phyloP scores from a whole-genome alignment of 169 alveolate genomes.

The Babesia caballi region DNA sequence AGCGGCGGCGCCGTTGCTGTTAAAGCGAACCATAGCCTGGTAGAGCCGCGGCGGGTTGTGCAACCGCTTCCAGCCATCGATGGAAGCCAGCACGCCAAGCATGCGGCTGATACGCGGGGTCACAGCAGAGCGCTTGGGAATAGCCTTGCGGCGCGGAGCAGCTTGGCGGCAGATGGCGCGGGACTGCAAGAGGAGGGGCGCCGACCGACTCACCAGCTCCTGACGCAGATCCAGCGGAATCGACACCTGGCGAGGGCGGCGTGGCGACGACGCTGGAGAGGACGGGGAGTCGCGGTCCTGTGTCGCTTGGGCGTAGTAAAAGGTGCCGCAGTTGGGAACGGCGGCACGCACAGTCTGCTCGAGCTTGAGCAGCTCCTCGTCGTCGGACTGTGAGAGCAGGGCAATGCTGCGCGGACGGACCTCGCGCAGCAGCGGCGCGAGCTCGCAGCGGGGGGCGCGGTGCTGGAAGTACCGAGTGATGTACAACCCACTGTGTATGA shows the following conservation, averaged over 20 bases:
- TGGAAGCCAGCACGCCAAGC: slow-evolving; percentile 14
- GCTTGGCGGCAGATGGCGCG: not conserved
- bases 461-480: slow-evolving; percentile 23
- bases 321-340: not conserved
- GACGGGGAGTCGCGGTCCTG: not conserved
- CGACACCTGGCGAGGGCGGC: not conserved
- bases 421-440: slow-evolving; percentile 23
- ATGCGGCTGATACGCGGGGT: not conserved
- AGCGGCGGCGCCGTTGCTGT: not conserved
- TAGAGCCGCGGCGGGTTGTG: slow-evolving; percentile 24
- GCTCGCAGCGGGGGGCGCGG: not conserved
- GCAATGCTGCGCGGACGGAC: slow-evolving; percentile 19
- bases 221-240: slow-evolving; percentile 29
- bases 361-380: not conserved
- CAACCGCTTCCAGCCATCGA: slow-evolving; percentile 35
- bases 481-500: slow-evolving; percentile 14
- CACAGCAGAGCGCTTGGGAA: not conserved
- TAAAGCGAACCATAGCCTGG: slow-evolving; percentile 35
- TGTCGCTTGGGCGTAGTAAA: not conserved
- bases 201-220: slow-evolving; percentile 4
- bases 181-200: not conserved
- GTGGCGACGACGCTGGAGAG: too few species aligned
- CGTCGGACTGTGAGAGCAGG: not conserved
- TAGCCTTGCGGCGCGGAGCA: not conserved
- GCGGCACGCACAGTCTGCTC: not conserved